Conservation (phyloP, 257 asterid species). For the Lycium barbarum region DNA sequence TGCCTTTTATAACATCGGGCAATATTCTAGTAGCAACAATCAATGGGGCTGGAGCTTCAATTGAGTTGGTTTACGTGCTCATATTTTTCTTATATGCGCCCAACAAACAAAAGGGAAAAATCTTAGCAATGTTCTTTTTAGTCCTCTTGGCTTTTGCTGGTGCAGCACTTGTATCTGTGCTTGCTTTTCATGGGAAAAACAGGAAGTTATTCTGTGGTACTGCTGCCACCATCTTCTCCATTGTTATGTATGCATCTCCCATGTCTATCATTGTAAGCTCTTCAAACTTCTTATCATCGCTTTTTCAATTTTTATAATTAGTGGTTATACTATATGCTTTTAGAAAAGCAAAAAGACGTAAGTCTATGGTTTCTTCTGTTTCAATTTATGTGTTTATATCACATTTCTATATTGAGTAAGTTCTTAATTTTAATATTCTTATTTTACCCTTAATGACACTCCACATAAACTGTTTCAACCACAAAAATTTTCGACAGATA, state of each 20-base stretch:
- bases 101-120: conserved; percentile 60
- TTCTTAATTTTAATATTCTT: too few species aligned
- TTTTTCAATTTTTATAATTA: background rate
- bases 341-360: too few species aligned
- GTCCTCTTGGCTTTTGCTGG: conserved; percentile 52
- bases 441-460: too few species aligned
- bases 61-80: conserved; percentile 61
- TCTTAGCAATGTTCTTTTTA: conserved; percentile 48
- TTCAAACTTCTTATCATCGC: background rate
- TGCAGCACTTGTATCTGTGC: conserved; percentile 54
- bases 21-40: conserved; percentile 68
- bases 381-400: too few species aligned
- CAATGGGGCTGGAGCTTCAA: conserved; percentile 69
- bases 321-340: too few species aligned
- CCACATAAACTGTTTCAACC: too few species aligned
- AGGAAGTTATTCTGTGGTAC: conserved; percentile 73
- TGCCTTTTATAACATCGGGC: conserved; percentile 82
- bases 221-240: conserved; percentile 78
- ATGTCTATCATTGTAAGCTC: conserved; percentile 62
- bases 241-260: conserved; percentile 81
- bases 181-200: conserved; percentile 61
- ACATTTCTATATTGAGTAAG: too few species aligned
- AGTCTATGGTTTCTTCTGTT: too few species aligned
- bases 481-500: too few species aligned
- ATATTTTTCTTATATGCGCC: conserved; percentile 61